Base-by-base conservation (phyloP, 108 stramenopile species). In the Halocafeteria seosinensis region DNA sequence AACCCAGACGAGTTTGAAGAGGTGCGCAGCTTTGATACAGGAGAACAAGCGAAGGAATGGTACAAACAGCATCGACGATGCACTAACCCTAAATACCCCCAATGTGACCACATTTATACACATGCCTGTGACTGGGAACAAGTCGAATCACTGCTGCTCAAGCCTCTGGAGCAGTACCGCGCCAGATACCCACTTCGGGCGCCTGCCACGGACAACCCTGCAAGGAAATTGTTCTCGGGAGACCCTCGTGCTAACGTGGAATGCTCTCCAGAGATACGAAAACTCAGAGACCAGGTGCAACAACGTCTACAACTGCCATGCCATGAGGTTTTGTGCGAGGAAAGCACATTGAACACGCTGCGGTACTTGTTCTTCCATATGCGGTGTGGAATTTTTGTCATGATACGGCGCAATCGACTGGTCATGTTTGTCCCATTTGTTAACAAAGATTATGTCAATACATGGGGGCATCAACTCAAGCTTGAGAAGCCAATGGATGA, bases 311-410 rank as follows among this genome's bases (percentile, higher is more conserved):
- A 71, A 35, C 63, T 79, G 17, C 74, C 73, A 0, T 50, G 81
- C 12, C 81, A 82, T 55, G 72, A 25, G 29, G 17, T 13, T 24
- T 23, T 61, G 37, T 57, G 62, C 33, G 38, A 28, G 5, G 58
- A 3, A 12, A 65, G 68, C 25, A 37, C 62, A 27, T 1, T 53
- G n/a, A 68, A 72, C 53, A 90, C 91, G 0, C 80, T 96, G 55
- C 81, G 82, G 62, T 98, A 98, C 76, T 83, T 94, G 29, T 98
- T 92, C 65, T 76, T 85, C 77, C 96, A 98, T 77, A 95, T 95
- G 96, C 92, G 91, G 65, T 95, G 93, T 70, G 96, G 96, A 28
- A 94, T 98, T 50, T 91, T 84, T 69, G 92, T 95, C 53, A 85
- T 88, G 86, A 88, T 97, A 34, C 87, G 88, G 24, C 70, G 89